phyloP scores from a whole-genome alignment of 1,139 yeast species.

The Sugiyamaella novakii region DNA sequence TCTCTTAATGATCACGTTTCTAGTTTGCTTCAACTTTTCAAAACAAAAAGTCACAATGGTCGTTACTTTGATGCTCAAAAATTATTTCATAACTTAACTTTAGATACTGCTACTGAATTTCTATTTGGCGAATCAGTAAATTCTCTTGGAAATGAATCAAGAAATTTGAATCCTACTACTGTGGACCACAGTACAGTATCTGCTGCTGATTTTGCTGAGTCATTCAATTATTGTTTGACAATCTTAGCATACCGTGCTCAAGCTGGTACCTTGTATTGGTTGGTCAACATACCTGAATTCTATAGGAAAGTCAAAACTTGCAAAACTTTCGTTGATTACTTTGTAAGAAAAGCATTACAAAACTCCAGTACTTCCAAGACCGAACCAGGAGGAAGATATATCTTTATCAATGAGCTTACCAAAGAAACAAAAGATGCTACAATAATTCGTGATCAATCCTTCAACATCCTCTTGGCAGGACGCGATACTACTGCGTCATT shows the following conservation, averaged over 20 bases:
- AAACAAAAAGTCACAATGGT: conserved; percentile 20
- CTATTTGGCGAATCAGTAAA: conserved; percentile 58
- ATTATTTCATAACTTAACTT: conserved; percentile 53
- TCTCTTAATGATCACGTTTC: conserved; percentile 43
- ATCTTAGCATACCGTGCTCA: conserved; percentile 21
- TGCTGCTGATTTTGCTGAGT: conserved; percentile 45
- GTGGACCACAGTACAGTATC: conserved; percentile 18
- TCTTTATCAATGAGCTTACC: conserved; percentile 54
- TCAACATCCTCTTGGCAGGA: conserved; percentile 57
- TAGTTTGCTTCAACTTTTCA: conserved; percentile 22
- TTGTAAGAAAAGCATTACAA: conserved; percentile 37
- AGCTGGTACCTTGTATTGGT: conserved; percentile 23
- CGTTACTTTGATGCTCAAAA: conserved; percentile 51
- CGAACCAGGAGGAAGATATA: conserved; percentile 32
- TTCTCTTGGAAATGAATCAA: conserved; percentile 44
- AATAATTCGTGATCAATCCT: conserved; percentile 53
- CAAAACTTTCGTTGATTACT: conserved; percentile 41
- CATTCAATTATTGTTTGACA: conserved; percentile 39
- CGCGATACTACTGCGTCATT: conserved; percentile 62
- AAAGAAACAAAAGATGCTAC: conserved; percentile 54
- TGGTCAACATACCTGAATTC: conserved; percentile 38
- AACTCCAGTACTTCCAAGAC: conserved; percentile 20
- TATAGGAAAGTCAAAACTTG: conserved; percentile 32
- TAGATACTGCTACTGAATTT: conserved; percentile 62
- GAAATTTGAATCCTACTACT: conserved; percentile 13